Conservation (phyloP, 164 flowering plant species). For the Vitis amurensis region DNA sequence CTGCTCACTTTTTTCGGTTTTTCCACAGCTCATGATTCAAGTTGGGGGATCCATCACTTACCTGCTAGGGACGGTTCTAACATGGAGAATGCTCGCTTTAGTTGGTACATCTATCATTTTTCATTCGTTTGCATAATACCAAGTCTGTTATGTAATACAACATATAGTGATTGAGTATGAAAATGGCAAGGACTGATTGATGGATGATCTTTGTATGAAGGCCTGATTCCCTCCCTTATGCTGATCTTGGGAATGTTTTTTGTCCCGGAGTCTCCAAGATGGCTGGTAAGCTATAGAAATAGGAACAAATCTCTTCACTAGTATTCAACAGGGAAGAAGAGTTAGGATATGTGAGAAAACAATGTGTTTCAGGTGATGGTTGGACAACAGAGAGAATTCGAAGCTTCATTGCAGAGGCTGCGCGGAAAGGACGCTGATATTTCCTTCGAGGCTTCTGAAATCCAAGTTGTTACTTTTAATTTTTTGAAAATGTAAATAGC, state of each 20-base stretch:
- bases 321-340: not conserved
- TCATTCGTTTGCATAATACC: not conserved
- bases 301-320: not conserved
- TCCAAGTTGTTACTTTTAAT: slow-evolving; percentile 28
- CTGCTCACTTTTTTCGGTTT: not conserved
- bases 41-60: slow-evolving; percentile 53
- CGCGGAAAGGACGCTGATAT: slow-evolving; percentile 58
- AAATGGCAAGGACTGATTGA: not conserved
- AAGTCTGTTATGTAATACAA: not conserved
- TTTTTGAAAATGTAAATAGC: not conserved
- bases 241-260: slow-evolving; percentile 52
- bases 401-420: slow-evolving; percentile 42
- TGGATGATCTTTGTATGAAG: slow-evolving; percentile 32
- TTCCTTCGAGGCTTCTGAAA: slow-evolving; percentile 54
- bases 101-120: slow-evolving; percentile 26
- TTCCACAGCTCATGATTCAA: slow-evolving; percentile 50
- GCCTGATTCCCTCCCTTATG: slow-evolving; percentile 48
- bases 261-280: slow-evolving; percentile 79
- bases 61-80: slow-evolving; percentile 54
- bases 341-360: not conserved
- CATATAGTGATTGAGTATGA: too few species aligned
- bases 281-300: slow-evolving; percentile 52
- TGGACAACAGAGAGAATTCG: slow-evolving; percentile 53
- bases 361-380: slow-evolving; percentile 50
- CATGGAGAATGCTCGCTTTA: slow-evolving; percentile 66